Evolutionary conservation across 2,329 filamentous ascomycete species (phyloP).

Genomic region (Colletotrichum lupini): DNA sequence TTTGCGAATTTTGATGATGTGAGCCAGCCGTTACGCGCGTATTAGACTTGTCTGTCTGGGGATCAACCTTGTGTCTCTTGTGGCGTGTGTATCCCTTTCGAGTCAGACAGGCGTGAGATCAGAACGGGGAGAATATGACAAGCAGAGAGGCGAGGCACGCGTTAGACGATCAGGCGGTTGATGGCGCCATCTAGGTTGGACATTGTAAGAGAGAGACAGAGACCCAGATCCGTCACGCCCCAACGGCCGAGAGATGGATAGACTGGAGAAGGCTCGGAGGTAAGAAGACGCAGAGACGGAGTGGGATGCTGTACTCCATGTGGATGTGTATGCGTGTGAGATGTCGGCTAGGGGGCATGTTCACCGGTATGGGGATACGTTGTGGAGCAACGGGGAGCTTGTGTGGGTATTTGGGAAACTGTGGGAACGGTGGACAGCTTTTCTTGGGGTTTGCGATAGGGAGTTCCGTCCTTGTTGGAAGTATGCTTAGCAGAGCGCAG

Average conservation of each 20-base stretch:
- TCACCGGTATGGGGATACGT: not conserved
- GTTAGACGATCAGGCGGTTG: conserved; percentile 15
- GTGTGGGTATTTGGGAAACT: not conserved
- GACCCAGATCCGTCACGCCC: not conserved
- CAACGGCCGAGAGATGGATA: not conserved
- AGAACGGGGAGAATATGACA: not conserved
- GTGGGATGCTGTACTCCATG: not conserved
- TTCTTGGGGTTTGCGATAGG: not conserved
- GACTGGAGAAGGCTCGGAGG: not conserved
- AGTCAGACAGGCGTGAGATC: not conserved
- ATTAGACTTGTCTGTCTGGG: not conserved
- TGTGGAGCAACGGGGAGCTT: not conserved
- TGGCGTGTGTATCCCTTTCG: not conserved
- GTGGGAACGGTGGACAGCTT: not conserved
- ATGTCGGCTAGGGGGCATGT: not conserved
- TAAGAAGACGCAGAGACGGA: not conserved
- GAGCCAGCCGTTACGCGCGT: not conserved
- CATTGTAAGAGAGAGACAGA: conserved; percentile 3
- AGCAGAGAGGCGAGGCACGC: not conserved
- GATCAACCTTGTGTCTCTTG: not conserved
- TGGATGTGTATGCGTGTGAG: not conserved
- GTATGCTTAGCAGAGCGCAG: not conserved
- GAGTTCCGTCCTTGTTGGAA: not conserved
- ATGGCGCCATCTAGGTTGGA: conserved; percentile 19
- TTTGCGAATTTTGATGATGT: not conserved